A percentile compares a stretch with the other conserved stretches of the same genome.
Conservation (phyloP, 2,329 filamentous ascomycete species). For the Septoria linicola region DNA sequence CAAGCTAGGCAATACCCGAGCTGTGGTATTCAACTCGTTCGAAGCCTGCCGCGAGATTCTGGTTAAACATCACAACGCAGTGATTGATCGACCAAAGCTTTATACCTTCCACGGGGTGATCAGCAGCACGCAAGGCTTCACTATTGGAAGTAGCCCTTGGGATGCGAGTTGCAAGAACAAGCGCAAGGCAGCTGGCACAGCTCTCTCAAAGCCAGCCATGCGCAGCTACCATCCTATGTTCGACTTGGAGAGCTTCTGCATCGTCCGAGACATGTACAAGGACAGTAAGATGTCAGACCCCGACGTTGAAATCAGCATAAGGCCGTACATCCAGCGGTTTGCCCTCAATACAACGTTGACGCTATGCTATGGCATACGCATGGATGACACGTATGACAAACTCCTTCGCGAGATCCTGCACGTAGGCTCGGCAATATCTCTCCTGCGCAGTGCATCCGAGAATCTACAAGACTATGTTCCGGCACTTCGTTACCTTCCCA, state of each 20-base stretch:
- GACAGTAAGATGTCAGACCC: constrained; percentile 49
- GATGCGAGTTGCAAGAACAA: constrained; percentile 56
- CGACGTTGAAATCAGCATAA: constrained; percentile 41
- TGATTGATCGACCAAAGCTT: constrained; percentile 49
- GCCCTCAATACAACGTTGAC: constrained; percentile 57
- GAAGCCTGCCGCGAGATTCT: constrained; percentile 54
- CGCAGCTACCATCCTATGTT: constrained; percentile 54
- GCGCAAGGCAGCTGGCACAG: constrained; percentile 52
- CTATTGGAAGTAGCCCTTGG: constrained; percentile 56
- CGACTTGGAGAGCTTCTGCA: constrained; percentile 54
- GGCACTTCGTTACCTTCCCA: constrained; percentile 49
- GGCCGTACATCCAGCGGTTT: constrained; percentile 55
- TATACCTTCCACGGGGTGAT: constrained; percentile 58
- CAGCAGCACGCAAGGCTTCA: constrained; percentile 54
- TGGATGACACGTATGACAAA: constrained; percentile 55
- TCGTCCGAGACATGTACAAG: constrained; percentile 48
- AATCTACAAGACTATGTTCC: constrained; percentile 57
- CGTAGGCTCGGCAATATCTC: constrained; percentile 53
- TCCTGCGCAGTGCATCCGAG: constrained; percentile 53
- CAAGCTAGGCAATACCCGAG: constrained; percentile 53
- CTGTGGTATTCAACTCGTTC: constrained; percentile 55
- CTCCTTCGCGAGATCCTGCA: constrained; percentile 54
- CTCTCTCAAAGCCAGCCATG: constrained; percentile 49
- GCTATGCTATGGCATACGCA: constrained; percentile 56
- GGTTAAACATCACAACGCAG: constrained; percentile 50